Evolutionary conservation across 345 rosid genomes (phyloP), one percentile per base, ranked within the genome.

Genomic region (Eucalyptus guilfoylei): DNA sequence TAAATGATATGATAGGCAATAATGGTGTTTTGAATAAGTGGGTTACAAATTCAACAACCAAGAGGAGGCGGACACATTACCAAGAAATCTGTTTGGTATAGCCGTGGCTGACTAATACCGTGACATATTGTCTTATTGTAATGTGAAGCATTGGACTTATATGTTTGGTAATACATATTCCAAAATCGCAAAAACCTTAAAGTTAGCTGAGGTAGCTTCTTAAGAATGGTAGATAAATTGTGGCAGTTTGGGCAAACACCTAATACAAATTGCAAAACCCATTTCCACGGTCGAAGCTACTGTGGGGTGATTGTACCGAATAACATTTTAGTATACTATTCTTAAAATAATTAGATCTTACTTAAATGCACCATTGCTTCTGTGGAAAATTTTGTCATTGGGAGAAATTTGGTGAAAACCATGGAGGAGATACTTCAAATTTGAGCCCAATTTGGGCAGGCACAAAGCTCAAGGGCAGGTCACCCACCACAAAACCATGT

Each of bases 41-140:
- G 32, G 8, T 60, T 60, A 26, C 32, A 7, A 28, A 6, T 62
- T 62, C 34, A 13, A 62, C 69, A 30, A 62, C 37, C 2, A 0
- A 0, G 42, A 4, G 42, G 1, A 32, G 0, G 12, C 5, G 2
- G 9, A 62, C 69, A 62, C 0, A 62, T 28, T 28, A 28, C 0
- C 32, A n/a, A 62, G 3, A 0, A n/a, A 64, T n/a, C 4, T 13
- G 1, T 62, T 62, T 30, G 1, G 15, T 64, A 64, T 7, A n/a
- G 3, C 0, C 0, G 0, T 64, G 37, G 37, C 1, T 8, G 1
- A 64, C 76, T n/a, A 30, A n/a, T 12, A 16, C 0, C 2, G 2
- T 9, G 2, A 69, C 21, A 0, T 5, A 16, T 16, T 14, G 37
- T 8, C 17, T 52, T 52, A 0, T 67, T 67, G 76, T n/a, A 14